Conservation (phyloP, 371 early-diverging fungal species). For the Rhizopus sp. region DNA sequence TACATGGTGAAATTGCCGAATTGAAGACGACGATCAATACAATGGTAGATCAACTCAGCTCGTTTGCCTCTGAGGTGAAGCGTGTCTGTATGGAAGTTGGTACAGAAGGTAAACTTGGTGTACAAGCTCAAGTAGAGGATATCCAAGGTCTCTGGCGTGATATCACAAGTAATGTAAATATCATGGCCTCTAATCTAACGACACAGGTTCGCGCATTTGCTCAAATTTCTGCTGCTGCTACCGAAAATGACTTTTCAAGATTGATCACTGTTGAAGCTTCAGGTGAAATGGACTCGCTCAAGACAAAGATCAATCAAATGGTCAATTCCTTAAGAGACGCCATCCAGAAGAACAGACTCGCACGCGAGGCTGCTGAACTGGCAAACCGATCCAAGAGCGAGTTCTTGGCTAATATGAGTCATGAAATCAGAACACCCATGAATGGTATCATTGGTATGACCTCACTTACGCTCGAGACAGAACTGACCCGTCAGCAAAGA, state of each 20-base stretch:
- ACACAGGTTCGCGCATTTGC: constrained; percentile 65
- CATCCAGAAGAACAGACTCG: constrained; percentile 69
- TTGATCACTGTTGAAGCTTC: constrained; percentile 72
- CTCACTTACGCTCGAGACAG: constrained; percentile 61
- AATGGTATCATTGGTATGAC: constrained; percentile 83
- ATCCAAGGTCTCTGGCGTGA: constrained; percentile 70
- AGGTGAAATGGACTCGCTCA: constrained; percentile 78
- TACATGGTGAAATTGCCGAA: constrained; percentile 55
- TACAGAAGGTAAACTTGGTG: constrained; percentile 50
- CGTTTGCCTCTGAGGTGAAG: constrained; percentile 50
- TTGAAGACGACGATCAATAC: constrained; percentile 56
- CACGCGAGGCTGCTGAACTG: constrained; percentile 74
- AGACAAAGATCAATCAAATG: constrained; percentile 81
- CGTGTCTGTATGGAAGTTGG: constrained; percentile 56
- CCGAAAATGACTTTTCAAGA: constrained; percentile 67
- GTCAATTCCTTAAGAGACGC: constrained; percentile 66
- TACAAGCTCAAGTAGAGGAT: constrained; percentile 46
- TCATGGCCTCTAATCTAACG: constrained; percentile 55
- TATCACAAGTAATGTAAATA: constrained; percentile 59
- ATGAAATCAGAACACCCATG: constrained; percentile 79
- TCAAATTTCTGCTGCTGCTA: constrained; percentile 62
- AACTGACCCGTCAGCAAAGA: constrained; percentile 72
- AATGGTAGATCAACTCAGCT: constrained; percentile 54
- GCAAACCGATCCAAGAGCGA: constrained; percentile 77
- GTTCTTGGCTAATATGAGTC: constrained; percentile 78